Conservation (phyloP, 768 basidiomycete genomes). For the Butyriboletus loyo region DNA sequence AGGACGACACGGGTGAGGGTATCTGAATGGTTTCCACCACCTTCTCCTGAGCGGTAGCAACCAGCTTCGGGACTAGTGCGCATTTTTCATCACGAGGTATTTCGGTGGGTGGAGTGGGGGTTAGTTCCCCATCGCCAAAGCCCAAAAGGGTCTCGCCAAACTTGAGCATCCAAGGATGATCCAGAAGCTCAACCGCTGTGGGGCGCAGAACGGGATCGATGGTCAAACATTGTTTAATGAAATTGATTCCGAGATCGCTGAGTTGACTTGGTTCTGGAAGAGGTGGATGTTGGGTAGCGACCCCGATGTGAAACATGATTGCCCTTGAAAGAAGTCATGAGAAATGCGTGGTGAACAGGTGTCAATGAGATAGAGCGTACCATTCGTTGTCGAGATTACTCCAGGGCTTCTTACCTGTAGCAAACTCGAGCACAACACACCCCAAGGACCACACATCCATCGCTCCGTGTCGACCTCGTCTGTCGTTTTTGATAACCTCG, state of each 20-base stretch:
- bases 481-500: slow-evolving; percentile 95
- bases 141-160: slow-evolving; percentile 68
- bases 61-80: slow-evolving; percentile 51
- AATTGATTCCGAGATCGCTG: slow-evolving; percentile 84
- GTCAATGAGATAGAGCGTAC: slow-evolving; percentile 40
- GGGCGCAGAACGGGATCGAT: slow-evolving; percentile 85
- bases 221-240: slow-evolving; percentile 88
- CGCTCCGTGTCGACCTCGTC: slow-evolving; percentile 81
- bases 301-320: slow-evolving; percentile 99
- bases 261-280: slow-evolving; percentile 90
- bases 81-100: slow-evolving; percentile 48
- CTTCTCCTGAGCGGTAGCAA: slow-evolving; percentile 54
- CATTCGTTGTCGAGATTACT: slow-evolving; percentile 99
- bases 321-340: slow-evolving; percentile 56
- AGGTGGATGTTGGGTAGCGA: slow-evolving; percentile 94
- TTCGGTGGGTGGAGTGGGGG: slow-evolving; percentile 44
- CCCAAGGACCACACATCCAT: slow-evolving; percentile 99
- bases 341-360: neutral
- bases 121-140: slow-evolving; percentile 64
- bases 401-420: slow-evolving; percentile 97
- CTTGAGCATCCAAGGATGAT: slow-evolving; percentile 87
- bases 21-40: slow-evolving; percentile 55
- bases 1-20: slow-evolving; percentile 49
- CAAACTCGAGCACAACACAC: slow-evolving; percentile 95
- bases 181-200: slow-evolving; percentile 77